Base-by-base conservation (phyloP, 2,329 filamentous ascomycete species). In the Davidsoniella eucalypti region DNA sequence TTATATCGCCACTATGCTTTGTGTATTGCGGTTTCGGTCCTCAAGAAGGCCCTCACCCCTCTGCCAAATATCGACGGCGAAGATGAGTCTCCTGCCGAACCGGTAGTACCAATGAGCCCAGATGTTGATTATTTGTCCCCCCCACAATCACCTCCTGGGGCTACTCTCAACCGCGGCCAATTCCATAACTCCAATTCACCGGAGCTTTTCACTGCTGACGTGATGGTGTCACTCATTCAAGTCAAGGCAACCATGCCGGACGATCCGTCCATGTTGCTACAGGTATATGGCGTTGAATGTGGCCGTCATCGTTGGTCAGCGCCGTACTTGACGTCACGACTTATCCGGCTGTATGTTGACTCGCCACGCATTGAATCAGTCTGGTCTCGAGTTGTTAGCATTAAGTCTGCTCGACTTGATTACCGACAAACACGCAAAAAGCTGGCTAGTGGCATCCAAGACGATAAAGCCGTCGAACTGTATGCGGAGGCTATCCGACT, bases 1-100 rank as follows among this genome's bases (percentile, higher is more conserved):
- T 73, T 98, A 0, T 94, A 93, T 62, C 82, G 88, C 3, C 88
- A 94, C 61, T 98, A 95, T 60, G 83, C 88, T 0, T 73, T 93
- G 23, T 84, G 87, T 1, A 79, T 96, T 53, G 92, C 90, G 7
- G 68, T 75, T 21, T 80, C 80, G 60, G 85, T 93, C 2, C 63
- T 98, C 21, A 60, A 57, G 62, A 58, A 57, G 61, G 58, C 55
- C 57, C 52, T 25, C 52, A 55, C 18, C 38, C 46, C 26, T 46
- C 53, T 16, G 52, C 59, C 1, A 55, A 57, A 21, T 17, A 29
- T 45, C 23, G 41, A 44, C 3, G 29, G 40, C 18, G 48, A 50
- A 10, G 46, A 41, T 8, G 47, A 52, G 36, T 4, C 18, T n/a
- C 10, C 38, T 3, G 36, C 37, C 37, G 54, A 55, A 10, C 51